Conservation (phyloP, 2,329 filamentous ascomycete genomes). For the Epichloe typhina region DNA sequence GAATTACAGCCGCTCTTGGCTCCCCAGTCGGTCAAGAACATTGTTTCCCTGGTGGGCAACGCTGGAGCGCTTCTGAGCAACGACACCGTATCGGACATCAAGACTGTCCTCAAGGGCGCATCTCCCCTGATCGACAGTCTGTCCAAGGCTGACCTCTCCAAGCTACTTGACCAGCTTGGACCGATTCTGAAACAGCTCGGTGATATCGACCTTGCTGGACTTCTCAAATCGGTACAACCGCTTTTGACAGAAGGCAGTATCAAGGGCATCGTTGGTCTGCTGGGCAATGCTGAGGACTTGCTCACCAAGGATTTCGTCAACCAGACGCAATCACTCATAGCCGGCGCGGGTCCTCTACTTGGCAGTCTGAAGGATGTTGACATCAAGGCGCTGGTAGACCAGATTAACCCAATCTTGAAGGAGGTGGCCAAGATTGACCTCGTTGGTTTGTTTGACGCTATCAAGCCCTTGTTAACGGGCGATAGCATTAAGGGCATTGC, state of each 20-base stretch:
- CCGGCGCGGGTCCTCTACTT: slow-evolving; percentile 18
- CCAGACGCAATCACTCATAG: slow-evolving; percentile 5
- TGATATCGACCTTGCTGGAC: slow-evolving; percentile 2
- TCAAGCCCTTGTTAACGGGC: slow-evolving; percentile 10
- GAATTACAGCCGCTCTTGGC: slow-evolving; percentile 14
- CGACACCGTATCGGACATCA: slow-evolving; percentile 2
- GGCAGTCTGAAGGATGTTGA: slow-evolving; percentile 20
- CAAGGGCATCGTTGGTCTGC: slow-evolving; percentile 8
- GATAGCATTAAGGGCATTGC: slow-evolving; percentile 12
- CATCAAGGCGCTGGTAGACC: slow-evolving; percentile 8
- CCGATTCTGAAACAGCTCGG: slow-evolving; percentile 4
- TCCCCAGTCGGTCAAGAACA: slow-evolving; percentile 13
- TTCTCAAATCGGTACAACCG: slow-evolving; percentile 5
- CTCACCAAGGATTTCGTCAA: slow-evolving; percentile 11
- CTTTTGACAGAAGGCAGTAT: slow-evolving; percentile 11
- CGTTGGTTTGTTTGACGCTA: slow-evolving; percentile 1
- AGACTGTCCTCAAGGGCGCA: slow-evolving; percentile 2
- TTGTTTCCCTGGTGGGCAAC: slow-evolving; percentile 12
- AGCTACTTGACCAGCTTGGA: slow-evolving; percentile 4
- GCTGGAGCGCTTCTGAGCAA: slow-evolving; percentile 2
- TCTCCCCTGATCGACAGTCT: slow-evolving; percentile 3
- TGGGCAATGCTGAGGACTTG: slow-evolving; percentile 1
- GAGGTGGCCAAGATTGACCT: slow-evolving; percentile 6
- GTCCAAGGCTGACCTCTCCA: slow-evolving; percentile 6
- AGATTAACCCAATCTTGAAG: slow-evolving; percentile 17